A percentile compares a stretch with the other conserved stretches of the same genome.
These are phyloP conservation scores for Penicillium sp. DNA, from an alignment of 2,329 filamentous ascomycete genomes.

Conservation along the genomic window DNA sequence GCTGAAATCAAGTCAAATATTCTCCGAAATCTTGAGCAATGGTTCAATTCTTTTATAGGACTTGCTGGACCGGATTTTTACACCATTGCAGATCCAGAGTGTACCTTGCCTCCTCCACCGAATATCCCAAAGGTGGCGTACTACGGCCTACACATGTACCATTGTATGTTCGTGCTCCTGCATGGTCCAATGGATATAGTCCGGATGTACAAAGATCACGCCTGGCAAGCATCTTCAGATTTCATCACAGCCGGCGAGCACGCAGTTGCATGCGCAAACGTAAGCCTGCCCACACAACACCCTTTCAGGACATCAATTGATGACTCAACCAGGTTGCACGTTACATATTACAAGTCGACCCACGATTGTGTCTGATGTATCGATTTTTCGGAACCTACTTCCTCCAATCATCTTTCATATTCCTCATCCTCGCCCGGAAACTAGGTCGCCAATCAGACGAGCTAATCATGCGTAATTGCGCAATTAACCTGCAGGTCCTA, in stretches of 20 bases:
- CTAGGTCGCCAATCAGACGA: not conserved
- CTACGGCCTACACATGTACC: conserved; percentile 1
- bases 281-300: not conserved
- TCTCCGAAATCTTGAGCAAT: not conserved
- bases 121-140: not conserved
- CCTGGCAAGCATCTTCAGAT: not conserved
- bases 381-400: conserved; percentile 3
- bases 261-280: conserved; percentile 1
- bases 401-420: not conserved
- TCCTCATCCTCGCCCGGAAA: not conserved
- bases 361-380: not conserved
- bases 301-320: not conserved
- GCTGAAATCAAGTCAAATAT: not conserved
- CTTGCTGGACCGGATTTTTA: not conserved
- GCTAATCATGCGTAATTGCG: not conserved
- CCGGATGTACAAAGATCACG: not conserved
- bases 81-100: not conserved
- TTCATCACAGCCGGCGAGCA: not conserved
- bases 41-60: not conserved
- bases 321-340: not conserved
- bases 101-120: not conserved
- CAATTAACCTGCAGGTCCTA: not conserved
- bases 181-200: conserved; percentile 1
- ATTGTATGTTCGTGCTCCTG: not conserved
- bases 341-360: not conserved